phyloP scores from a whole-genome alignment of 2,329 filamentous ascomycete genomes.

The Penicillium glabrum region DNA sequence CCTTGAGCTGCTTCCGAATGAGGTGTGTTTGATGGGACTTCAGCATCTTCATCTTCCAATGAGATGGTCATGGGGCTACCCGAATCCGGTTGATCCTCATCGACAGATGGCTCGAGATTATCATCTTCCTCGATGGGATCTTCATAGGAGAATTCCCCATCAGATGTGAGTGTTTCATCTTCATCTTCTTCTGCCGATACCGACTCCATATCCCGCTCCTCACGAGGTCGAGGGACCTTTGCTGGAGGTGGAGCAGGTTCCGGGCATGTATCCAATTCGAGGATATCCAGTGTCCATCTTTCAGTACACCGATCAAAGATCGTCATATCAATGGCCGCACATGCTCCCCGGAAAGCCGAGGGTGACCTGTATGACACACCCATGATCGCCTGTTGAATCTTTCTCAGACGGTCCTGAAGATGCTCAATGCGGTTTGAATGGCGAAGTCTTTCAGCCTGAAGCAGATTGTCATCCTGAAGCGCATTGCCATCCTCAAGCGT shows the following conservation, averaged over 20 bases:
- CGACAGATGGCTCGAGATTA: neutral
- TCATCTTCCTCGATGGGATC: slow-evolving; percentile 5
- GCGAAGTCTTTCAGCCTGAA: neutral
- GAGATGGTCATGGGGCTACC: neutral
- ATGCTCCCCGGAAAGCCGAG: slow-evolving; percentile 57
- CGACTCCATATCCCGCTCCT: neutral
- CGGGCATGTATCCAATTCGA: slow-evolving; percentile 36
- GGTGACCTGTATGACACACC: slow-evolving; percentile 52
- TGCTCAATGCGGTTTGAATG: neutral
- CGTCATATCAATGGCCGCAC: slow-evolving; percentile 62
- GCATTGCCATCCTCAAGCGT: neutral
- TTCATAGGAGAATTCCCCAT: slow-evolving; percentile 14
- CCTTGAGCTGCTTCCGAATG: neutral
- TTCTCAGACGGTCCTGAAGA: slow-evolving; percentile 56
- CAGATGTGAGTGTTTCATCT: slow-evolving; percentile 37
- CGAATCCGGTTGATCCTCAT: neutral
- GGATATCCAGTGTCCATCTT: slow-evolving; percentile 47
- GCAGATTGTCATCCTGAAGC: neutral
- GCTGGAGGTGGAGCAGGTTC: slow-evolving; percentile 19
- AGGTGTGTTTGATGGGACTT: neutral
- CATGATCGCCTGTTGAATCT: slow-evolving; percentile 55
- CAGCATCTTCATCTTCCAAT: neutral
- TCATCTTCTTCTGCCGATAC: slow-evolving; percentile 17
- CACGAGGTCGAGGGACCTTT: slow-evolving; percentile 12
- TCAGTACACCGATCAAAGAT: slow-evolving; percentile 57